Evolutionary conservation across 345 rosid genomes (phyloP), one percentile per base, ranked within the genome.

Genomic region (Eucalyptus curtisii): DNA sequence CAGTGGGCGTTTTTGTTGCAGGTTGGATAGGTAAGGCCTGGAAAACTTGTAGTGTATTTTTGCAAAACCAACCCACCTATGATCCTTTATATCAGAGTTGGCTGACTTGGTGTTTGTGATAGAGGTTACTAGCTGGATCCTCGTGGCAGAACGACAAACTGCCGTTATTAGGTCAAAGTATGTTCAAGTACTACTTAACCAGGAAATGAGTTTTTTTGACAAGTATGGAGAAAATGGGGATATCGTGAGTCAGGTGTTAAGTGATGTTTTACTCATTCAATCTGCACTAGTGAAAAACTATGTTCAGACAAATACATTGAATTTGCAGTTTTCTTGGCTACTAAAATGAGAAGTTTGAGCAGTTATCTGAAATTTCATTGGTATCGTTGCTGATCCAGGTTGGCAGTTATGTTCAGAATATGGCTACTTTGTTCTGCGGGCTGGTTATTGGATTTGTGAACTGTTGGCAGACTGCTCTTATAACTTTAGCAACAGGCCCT

Each of bases 41-140:
- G 57, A 52, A 50, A 52, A 52, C 24, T 52, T 20, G 20, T 6
- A 17, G 20, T 25, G 20, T 52, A 19, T 52, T 52, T 20, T 52
- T 52, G 57, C 57, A 52, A 52, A 52, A 52, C 22, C 57, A 52
- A 17, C 57, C 25, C 57, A 19, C 25, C 20, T 52, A 19, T 47
- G 49, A 47, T 9, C 24, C 57, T 20, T 52, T 52, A 20, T 19
- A 52, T 52, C 57, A 20, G 57, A 52, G 24, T 52, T 52, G 24
- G 57, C 57, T 19, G 57, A 92, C 90, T 90, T 87, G 52, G 89
- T 92, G 85, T 91, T 87, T 91, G 87, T 92, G 92, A 92, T 92
- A 97, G 99, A 97, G 99, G 99, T 97, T 82, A 96, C 99, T 25
- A 96, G 99, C 92, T 97, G 99, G 99, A 97, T 97, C 92, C 90